Base-by-base conservation (phyloP, 83 land plant genomes). In the Picea abies region DNA sequence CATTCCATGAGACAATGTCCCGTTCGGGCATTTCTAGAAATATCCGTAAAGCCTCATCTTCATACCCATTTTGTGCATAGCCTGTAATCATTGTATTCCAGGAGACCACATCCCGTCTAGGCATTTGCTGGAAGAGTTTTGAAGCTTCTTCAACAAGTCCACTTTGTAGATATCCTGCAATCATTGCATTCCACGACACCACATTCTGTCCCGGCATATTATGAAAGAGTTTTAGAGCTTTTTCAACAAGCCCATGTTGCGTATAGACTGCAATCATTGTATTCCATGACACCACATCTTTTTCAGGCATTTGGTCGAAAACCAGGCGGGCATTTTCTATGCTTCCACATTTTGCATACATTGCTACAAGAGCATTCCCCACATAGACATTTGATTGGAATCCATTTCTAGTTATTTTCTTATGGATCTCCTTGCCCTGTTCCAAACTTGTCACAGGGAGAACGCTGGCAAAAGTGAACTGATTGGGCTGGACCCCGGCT, bases 401-500 rank as follows among this genome's bases (percentile, higher is more conserved):
- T 5, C 80, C 83, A 5, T 56, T 37, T 72, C 68, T 58, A 23
- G 70, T 52, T 0, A 84, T 78, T 23, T 82, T 41, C 1, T 62
- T 22, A 80, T 88, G 90, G 32, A 88, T 56, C 49, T 80, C 72
- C 20, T 20, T 80, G 16, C 90, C 88, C 35, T 25, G 76, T 19
- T 61, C 77, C 26, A 89, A 75, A 64, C 44, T 76, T 82, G 68
- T 72, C 22, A 86, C 12, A 25, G 91, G 84, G 26, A 91, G 63
- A 4, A 75, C 89, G 69, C 87, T 86, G 4, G 91, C 75, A 41
- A 91, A n/a, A 4, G 93, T 91, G 65, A 91, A 82, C 9, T 68
- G 86, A 85, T 86, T 86, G 7, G 93, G 93, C 44, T 83, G 75
- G n/a, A 89, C 75, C 49, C 91, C 87, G 19, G 65, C 79, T 52